Evolutionary conservation across 148 eudicot genomes (phyloP).

Genomic region (Rhododendron simsii): DNA sequence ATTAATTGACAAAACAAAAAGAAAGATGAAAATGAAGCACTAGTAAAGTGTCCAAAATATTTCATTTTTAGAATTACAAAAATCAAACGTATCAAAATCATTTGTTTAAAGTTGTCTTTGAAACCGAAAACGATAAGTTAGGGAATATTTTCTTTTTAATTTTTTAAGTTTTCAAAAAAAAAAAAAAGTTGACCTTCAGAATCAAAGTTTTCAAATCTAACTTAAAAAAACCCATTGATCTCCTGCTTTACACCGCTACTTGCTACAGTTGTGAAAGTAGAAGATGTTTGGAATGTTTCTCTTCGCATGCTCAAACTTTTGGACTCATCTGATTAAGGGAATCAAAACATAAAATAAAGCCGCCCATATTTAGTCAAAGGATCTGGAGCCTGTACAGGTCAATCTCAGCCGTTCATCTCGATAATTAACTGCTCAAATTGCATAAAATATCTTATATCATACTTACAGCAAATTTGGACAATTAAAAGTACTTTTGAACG

Average conservation of each 20-base stretch:
- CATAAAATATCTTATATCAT: not conserved
- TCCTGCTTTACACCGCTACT: no score
- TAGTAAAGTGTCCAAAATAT: not conserved
- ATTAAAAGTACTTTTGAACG: no score
- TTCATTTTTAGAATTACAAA: not conserved
- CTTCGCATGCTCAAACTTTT: not conserved
- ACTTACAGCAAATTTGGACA: not conserved
- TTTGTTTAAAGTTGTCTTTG: not conserved
- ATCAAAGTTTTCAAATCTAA: not conserved
- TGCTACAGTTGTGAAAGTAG: no score
- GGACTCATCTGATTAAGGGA: not conserved
- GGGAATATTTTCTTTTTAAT: not conserved
- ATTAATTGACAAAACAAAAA: not conserved
- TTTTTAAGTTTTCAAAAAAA: not conserved
- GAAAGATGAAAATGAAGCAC: not conserved
- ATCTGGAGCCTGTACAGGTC: not conserved
- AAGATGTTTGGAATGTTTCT: not conserved
- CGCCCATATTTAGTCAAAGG: not conserved
- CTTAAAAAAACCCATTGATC: not conserved
- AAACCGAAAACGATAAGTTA: not conserved
- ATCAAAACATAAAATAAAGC: not conserved
- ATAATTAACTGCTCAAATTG: no score
- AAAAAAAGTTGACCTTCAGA: not conserved
- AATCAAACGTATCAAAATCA: not conserved
- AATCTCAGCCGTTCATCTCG: not conserved